Evolutionary conservation across 371 early-diverging fungal species (phyloP).

Genomic region (Rhizomucor miehei): DNA sequence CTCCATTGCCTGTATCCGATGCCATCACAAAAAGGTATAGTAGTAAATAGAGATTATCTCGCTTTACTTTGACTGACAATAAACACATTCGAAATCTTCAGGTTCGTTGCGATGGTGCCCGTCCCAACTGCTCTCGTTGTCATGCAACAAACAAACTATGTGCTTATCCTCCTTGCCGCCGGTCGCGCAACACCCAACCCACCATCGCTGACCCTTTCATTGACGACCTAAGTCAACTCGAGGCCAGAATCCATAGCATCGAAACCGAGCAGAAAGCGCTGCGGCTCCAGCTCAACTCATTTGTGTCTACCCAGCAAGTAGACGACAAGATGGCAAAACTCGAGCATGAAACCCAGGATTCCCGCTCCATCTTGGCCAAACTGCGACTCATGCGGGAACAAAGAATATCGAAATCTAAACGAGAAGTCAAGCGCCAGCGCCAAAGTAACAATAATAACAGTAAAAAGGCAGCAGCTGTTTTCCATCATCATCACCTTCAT

Average conservation of each 20-base stretch:
- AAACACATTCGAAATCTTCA: no score
- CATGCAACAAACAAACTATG: slow-evolving; percentile 32
- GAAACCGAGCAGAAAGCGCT: slow-evolving; percentile 32
- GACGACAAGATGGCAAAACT: slow-evolving; percentile 23
- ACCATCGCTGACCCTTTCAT: slow-evolving; percentile 42
- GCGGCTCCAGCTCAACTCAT: slow-evolving; percentile 11
- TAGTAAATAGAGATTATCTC: background rate
- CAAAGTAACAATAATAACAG: background rate
- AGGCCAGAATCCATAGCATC: slow-evolving; percentile 31
- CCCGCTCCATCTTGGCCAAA: slow-evolving; percentile 36
- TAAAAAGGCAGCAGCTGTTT: background rate
- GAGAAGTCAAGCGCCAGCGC: background rate
- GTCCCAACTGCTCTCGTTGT: slow-evolving; percentile 43
- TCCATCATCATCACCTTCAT: background rate
- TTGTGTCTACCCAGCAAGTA: slow-evolving; percentile 8
- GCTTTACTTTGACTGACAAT: no score
- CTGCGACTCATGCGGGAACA: slow-evolving; percentile 32
- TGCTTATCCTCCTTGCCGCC: slow-evolving; percentile 42
- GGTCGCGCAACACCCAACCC: slow-evolving; percentile 46
- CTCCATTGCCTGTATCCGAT: slow-evolving; percentile 39
- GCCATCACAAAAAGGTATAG: slow-evolving; percentile 41
- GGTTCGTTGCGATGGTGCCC: slow-evolving; percentile 43
- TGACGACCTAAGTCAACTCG: slow-evolving; percentile 35
- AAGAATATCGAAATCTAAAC: slow-evolving; percentile 28
- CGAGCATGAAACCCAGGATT: slow-evolving; percentile 38